These are phyloP conservation scores for Inosperma sp. DNA, from an alignment of 768 basidiomycete genomes.

Conservation along the genomic window DNA sequence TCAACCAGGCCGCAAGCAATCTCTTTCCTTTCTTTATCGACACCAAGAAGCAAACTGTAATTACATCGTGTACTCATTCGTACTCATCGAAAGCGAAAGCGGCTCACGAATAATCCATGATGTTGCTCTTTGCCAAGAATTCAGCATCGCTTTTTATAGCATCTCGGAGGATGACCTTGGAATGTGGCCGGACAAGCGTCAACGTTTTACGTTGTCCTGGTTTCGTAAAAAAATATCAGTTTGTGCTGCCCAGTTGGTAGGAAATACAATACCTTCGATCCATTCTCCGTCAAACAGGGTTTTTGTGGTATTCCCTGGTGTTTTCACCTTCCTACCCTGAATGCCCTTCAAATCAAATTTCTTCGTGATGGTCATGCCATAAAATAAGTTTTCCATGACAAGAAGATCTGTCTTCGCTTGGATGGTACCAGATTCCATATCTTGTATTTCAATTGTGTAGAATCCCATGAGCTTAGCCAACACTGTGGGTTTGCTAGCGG, in stretches of 20 bases:
- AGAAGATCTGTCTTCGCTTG: conserved; percentile 71
- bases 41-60: conserved; percentile 61
- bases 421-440: conserved; percentile 59
- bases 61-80: not conserved
- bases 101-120: conserved; percentile 83
- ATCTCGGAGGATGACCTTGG: conserved; percentile 64
- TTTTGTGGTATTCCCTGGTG: conserved; percentile 39
- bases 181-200: conserved; percentile 65
- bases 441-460: conserved; percentile 72
- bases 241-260: not conserved
- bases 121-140: conserved; percentile 68
- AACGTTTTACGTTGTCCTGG: conserved; percentile 61
- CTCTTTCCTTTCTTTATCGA: conserved; percentile 61
- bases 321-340: conserved; percentile 67
- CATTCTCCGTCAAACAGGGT: conserved; percentile 81
- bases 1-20: conserved; percentile 80
- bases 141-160: conserved; percentile 69
- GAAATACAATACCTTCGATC: conserved; percentile 57
- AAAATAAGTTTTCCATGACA: conserved; percentile 86
- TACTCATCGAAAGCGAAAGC: not conserved
- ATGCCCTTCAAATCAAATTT: conserved; percentile 86
- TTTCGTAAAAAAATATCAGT: not conserved
- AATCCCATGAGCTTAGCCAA: conserved; percentile 80
- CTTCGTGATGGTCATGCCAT: conserved; percentile 57
- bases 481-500: conserved; percentile 59